Conservation (phyloP, 1,284 basidiomycete species). For the Rhodotorula sp. region DNA sequence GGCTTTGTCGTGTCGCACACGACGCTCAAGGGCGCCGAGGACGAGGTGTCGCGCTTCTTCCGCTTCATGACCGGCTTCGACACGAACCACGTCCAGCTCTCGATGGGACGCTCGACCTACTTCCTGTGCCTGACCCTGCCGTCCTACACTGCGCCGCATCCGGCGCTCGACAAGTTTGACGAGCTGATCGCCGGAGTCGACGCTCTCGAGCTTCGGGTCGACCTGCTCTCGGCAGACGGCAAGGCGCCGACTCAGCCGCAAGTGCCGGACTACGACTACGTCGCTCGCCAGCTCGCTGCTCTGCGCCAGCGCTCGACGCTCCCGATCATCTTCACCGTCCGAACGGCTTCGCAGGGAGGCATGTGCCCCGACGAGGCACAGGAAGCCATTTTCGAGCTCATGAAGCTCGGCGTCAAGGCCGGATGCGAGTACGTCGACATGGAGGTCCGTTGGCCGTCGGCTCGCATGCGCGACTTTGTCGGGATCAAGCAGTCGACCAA, state of each 20-base stretch:
- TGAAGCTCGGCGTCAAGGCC: constrained; percentile 73
- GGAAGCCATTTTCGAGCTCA: constrained; percentile 72
- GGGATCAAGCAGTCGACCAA: constrained; percentile 67
- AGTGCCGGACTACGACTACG: constrained; percentile 70
- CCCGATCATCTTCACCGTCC: constrained; percentile 88
- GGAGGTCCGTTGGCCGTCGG: constrained; percentile 73
- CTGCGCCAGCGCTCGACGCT: constrained; percentile 74
- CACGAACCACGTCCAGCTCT: constrained; percentile 57
- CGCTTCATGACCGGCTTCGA: constrained; percentile 74
- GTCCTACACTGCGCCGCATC: constrained; percentile 70
- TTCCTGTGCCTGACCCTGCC: constrained; percentile 93
- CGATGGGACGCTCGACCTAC: constrained; percentile 66
- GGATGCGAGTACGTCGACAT: constrained; percentile 93
- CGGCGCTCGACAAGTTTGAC: constrained; percentile 57
- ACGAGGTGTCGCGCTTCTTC: constrained; percentile 66
- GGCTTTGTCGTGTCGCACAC: constrained; percentile 39
- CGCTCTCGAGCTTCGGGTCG: constrained; percentile 88
- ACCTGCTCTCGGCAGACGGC: constrained; percentile 67
- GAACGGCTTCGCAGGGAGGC: constrained; percentile 85
- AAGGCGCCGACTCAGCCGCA: constrained; percentile 54
- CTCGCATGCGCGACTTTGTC: constrained; percentile 62
- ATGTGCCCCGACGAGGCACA: constrained; percentile 78
- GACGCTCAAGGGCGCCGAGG: constrained; percentile 46
- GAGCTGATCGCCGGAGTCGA: constrained; percentile 64
- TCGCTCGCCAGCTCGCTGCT: constrained; percentile 75